phyloP scores from a whole-genome alignment of 2,329 filamentous ascomycete genomes.

The Mycocentrospora acerina region DNA sequence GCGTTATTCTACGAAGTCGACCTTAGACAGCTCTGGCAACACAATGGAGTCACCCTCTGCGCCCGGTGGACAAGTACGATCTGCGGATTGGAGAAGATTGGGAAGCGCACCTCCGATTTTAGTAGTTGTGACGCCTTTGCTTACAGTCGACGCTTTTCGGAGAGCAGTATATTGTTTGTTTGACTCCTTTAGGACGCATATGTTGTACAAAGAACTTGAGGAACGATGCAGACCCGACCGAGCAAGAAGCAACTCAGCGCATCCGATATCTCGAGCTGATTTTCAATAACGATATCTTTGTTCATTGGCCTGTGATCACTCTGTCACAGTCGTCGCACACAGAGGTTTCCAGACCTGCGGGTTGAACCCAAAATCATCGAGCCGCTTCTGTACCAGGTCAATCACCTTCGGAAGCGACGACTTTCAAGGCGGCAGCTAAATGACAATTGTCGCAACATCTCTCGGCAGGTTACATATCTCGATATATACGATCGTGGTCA shows the following conservation, averaged over 20 bases:
- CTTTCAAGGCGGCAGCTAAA: too few species aligned
- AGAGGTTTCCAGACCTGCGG: too few species aligned
- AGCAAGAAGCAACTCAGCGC: slow-evolving; percentile 4
- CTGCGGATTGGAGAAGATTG: not conserved
- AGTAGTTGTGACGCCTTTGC: not conserved
- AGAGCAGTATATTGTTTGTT: not conserved
- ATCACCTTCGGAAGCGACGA: too few species aligned
- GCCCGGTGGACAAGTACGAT: not conserved
- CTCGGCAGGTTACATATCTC: too few species aligned
- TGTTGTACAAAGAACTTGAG: slow-evolving; percentile 3
- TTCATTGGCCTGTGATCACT: too few species aligned
- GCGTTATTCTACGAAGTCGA: too few species aligned
- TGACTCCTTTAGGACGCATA: slow-evolving; percentile 1
- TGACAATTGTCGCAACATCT: too few species aligned
- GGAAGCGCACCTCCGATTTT: too few species aligned
- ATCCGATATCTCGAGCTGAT: slow-evolving; percentile 2
- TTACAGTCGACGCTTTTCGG: not conserved
- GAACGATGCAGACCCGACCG: slow-evolving; percentile 5
- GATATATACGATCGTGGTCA: too few species aligned
- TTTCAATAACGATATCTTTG: not conserved
- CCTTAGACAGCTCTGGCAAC: not conserved
- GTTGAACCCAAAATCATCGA: too few species aligned
- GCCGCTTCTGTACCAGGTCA: too few species aligned
- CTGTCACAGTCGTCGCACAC: too few species aligned
- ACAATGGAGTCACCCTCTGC: not conserved